Evolutionary conservation across 208 protist species (phyloP).

Genomic region (Wallacemonas sp.): DNA sequence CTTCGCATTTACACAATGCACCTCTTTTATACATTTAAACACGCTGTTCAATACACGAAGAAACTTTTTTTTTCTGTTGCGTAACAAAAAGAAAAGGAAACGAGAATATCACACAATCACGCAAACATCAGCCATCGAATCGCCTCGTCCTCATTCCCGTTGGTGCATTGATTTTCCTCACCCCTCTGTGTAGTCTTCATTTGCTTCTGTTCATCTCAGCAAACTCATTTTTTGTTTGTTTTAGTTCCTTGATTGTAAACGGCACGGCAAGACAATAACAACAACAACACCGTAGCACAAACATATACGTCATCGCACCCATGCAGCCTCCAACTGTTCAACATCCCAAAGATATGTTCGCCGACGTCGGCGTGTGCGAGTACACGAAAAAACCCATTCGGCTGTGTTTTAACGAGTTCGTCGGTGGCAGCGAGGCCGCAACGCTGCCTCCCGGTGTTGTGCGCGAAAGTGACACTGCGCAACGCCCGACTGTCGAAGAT

Average conservation of each 20-base stretch:
- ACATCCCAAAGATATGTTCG: constrained; percentile 33
- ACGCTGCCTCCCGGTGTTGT: neutral
- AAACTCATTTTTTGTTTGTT: neutral
- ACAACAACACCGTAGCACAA: neutral
- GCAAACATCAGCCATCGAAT: no score
- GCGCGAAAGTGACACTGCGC: neutral
- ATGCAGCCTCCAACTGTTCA: neutral
- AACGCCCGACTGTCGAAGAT: neutral
- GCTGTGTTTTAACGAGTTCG: constrained; percentile 77
- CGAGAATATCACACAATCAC: no score
- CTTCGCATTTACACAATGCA: no score
- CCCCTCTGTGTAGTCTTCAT: no score
- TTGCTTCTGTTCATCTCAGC: neutral
- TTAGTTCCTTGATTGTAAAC: no score
- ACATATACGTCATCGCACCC: neutral
- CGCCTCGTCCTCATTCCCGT: no score
- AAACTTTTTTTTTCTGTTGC: no score
- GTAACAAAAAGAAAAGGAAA: no score
- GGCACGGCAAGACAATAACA: neutral
- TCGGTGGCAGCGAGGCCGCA: neutral
- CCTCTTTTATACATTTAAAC: no score
- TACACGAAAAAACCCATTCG: constrained; percentile 44
- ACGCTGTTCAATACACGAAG: no score
- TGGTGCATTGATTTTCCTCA: no score
- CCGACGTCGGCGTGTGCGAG: constrained; percentile 53